Conservation (phyloP, 2,329 filamentous ascomycete species). For the Alternaria arborescens region DNA sequence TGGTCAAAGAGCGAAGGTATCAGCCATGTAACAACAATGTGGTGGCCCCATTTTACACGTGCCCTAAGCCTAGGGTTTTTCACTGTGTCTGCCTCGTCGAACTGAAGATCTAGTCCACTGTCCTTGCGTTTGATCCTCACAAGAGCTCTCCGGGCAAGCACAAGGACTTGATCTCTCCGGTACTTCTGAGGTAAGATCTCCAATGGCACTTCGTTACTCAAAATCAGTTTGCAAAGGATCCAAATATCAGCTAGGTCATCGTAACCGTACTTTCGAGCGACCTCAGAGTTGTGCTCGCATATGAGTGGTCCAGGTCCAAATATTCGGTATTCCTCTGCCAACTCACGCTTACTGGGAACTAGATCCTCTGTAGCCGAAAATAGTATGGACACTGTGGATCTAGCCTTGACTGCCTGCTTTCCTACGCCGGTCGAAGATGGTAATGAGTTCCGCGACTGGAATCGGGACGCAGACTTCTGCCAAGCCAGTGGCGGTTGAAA, state of each 20-base stretch:
- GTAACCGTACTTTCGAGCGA: constrained; percentile 76
- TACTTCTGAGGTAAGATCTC: constrained; percentile 67
- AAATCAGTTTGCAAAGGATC: constrained; percentile 79
- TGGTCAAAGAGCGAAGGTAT: constrained; percentile 66
- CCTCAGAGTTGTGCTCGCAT: constrained; percentile 81
- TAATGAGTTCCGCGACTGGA: constrained; percentile 62
- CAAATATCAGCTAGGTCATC: constrained; percentile 81
- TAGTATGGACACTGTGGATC: constrained; percentile 78
- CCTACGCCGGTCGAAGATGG: constrained; percentile 44
- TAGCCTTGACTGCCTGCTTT: constrained; percentile 55
- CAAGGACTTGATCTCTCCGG: constrained; percentile 68
- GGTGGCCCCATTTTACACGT: constrained; percentile 64
- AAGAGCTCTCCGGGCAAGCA: constrained; percentile 72
- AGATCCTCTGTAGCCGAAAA: constrained; percentile 67
- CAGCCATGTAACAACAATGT: constrained; percentile 66
- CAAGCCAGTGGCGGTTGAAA: constrained; percentile 61
- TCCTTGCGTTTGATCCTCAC: constrained; percentile 60
- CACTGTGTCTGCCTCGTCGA: constrained; percentile 54
- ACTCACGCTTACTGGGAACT: constrained; percentile 78
- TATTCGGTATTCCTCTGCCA: constrained; percentile 82
- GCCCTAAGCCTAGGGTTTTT: constrained; percentile 52
- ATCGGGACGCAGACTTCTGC: constrained; percentile 61
- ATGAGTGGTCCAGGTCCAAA: constrained; percentile 84
- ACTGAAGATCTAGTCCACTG: constrained; percentile 59
- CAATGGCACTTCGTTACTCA: constrained; percentile 79